These are phyloP conservation scores for Saksenaea vasiformis DNA, from an alignment of 371 early-diverging fungal genomes.

Conservation along the genomic window DNA sequence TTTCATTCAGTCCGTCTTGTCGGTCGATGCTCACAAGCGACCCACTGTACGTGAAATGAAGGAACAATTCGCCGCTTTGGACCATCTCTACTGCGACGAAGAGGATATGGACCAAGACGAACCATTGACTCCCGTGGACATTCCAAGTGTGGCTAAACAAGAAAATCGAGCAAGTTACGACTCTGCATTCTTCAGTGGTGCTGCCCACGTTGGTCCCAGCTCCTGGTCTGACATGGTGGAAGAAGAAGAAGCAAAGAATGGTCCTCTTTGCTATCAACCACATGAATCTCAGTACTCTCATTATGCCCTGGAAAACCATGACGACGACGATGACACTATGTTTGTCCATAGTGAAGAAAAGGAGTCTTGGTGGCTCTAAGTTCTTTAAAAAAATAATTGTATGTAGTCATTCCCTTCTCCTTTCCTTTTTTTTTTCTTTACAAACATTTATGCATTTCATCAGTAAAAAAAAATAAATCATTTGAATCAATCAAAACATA, in stretches of 20 bases:
- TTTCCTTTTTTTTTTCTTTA: too few species aligned
- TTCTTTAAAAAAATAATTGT: not conserved
- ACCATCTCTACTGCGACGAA: conserved; percentile 10
- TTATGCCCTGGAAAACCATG: conserved; percentile 9
- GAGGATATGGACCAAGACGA: conserved; percentile 10
- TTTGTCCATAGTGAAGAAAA: conserved; percentile 46
- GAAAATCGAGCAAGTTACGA: conserved; percentile 31
- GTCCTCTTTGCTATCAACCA: not conserved
- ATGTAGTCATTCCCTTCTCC: too few species aligned
- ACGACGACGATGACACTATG: conserved; percentile 41
- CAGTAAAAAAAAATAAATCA: too few species aligned
- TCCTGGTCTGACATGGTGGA: conserved; percentile 41
- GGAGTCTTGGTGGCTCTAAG: conserved; percentile 48
- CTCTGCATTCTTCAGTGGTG: conserved; percentile 39
- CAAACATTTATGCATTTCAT: too few species aligned
- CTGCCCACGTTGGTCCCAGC: conserved; percentile 8
- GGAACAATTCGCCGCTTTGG: conserved; percentile 18
- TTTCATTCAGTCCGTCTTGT: conserved; percentile 32
- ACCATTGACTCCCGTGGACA: conserved; percentile 19
- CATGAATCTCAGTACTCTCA: not conserved
- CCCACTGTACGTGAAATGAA: conserved; percentile 32
- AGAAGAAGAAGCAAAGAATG: conserved; percentile 24
- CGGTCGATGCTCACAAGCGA: conserved; percentile 24
- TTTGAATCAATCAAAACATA: too few species aligned
- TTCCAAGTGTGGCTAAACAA: conserved; percentile 22